Base-by-base conservation (phyloP, 192 early-diverging fungal species). In the Lobulomyces angularis region DNA sequence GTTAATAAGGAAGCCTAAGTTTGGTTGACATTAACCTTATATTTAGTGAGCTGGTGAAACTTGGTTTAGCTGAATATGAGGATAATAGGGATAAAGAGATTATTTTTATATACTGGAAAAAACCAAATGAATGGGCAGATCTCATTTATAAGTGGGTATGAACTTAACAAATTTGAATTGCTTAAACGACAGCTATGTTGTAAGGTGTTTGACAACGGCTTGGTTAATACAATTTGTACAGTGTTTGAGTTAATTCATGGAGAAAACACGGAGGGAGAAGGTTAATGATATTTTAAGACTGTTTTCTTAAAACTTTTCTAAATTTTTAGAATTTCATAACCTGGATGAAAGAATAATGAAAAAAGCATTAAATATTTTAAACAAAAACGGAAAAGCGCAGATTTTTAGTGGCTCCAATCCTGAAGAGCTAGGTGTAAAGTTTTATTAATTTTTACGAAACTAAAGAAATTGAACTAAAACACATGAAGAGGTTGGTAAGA, bases 91-190 rank as follows among this genome's bases (percentile, higher is more conserved):
- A 48, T 19, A 37, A 56, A 36, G 41, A 46, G 9, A 43, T 62
- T 3, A 85, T 81, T 14, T 56, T 85, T 21, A 63, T 96, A 3
- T 81, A 78, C 44, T 93, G 89, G 89, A 70, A 79, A 43, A 85
- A 79, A 54, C 85, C 85, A 5, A 87, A 90, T 35, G 84, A 87
- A 38, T 96, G 91, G 91, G 89, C 86, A 1, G 41, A 56, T 8
- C 50, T 82, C 48, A 71, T 96, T 8, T 77, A 81, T 41, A 63
- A 77, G 35, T 96, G 88, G 87, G 90, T 85, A 46, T 50, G 51
- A 51, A 39, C 25, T 1, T 31, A 16, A 43, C 43, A 2, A 16
- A 3, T 45, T 43, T 8, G 16, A 19, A 12, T 19, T 1, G 8
- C 14, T 22, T 41, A 1, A 32, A 1, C 22, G 11, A 21, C 1